Evolutionary conservation across 2,329 filamentous ascomycete genomes (phyloP), one percentile per base, ranked within the genome.

Genomic region (Colletotrichum musae): DNA sequence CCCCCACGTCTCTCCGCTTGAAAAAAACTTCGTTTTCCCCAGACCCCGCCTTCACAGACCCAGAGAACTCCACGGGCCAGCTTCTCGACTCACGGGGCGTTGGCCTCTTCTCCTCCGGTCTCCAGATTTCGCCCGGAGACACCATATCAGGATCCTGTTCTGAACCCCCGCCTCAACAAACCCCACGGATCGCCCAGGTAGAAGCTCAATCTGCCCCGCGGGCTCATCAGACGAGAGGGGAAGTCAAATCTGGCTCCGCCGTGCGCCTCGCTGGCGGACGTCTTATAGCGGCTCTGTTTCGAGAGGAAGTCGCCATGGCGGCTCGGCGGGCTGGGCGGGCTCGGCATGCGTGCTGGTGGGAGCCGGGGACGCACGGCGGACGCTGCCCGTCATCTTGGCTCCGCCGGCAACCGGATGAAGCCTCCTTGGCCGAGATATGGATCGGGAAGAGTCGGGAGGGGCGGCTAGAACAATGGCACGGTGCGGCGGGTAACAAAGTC

Each of bases 41-140:
- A 18, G 62, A 66, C 54, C 66, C 61, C 62, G 66, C 56, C 54
- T 66, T 56, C 62, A 16, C 10, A 36, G 39, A 51, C 50, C 50
- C 24, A 21, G 45, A 15, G 10, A n/a, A n/a, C 18, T 53, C 59
- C 43, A 60, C 64, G 32, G 32, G n/a, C 18, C 53, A 36, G 32
- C 15, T 1, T 36, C 6, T n/a, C 41, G 13, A n/a, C 26, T n/a
- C 12, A 61, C 10, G 41, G 60, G 47, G 32, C 15, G 15, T 32
- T 39, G 45, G 32, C 41, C 39, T 53, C 59, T 24, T 28, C 26
- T 48, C 26, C 26, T 50, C 43, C 28, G 15, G 15, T 13, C 26
- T 57, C 43, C 28, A 21, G 15, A 10, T 41, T n/a, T 41, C 12
- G n/a, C 16, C 7, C 9, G 9, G 2, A 28, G 15, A 41, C 28